A percentile compares a stretch with the other conserved stretches of the same genome.
These are phyloP conservation scores for Microbotryum intermedium DNA, from an alignment of 1,284 basidiomycete genomes.

Conservation along the genomic window DNA sequence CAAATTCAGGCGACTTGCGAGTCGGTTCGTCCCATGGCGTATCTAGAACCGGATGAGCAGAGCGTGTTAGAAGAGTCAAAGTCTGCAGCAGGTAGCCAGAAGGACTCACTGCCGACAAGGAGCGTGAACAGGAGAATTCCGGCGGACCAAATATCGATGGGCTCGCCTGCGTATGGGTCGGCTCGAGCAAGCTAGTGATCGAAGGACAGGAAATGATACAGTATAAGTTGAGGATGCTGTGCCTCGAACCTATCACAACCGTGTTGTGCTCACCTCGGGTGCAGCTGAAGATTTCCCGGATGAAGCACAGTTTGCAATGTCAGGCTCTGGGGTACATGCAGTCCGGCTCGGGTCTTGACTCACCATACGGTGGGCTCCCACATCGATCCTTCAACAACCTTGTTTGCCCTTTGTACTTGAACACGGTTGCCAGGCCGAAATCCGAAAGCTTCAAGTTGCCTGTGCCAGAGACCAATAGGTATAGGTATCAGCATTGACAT, in stretches of 20 bases:
- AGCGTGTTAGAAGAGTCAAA: neutral
- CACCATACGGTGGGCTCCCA: constrained; percentile 81
- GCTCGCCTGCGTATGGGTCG: constrained; percentile 72
- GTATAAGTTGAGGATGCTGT: neutral
- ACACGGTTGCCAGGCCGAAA: constrained; percentile 89
- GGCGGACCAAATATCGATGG: constrained; percentile 90
- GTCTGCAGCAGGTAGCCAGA: neutral
- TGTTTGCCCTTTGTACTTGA: constrained; percentile 76
- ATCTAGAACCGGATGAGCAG: constrained; percentile 54
- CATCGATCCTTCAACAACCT: constrained; percentile 71
- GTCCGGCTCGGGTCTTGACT: neutral
- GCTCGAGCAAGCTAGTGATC: constrained; percentile 23
- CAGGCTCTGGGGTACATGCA: neutral
- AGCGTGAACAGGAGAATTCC: constrained; percentile 94
- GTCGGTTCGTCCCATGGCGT: constrained; percentile 98
- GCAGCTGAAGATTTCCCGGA: constrained; percentile 8
- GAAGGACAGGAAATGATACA: constrained; percentile 34
- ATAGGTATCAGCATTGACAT: neutral
- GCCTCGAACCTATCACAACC: constrained; percentile 26
- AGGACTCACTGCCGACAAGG: constrained; percentile 72
- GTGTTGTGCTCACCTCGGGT: constrained; percentile 11
- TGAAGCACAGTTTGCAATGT: constrained; percentile 30
- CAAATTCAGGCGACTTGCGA: constrained; percentile 64
- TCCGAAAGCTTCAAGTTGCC: constrained; percentile 78
- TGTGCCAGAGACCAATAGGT: constrained; percentile 2